Conservation (phyloP, 129 eudicot genomes). For the Daucus carota region DNA sequence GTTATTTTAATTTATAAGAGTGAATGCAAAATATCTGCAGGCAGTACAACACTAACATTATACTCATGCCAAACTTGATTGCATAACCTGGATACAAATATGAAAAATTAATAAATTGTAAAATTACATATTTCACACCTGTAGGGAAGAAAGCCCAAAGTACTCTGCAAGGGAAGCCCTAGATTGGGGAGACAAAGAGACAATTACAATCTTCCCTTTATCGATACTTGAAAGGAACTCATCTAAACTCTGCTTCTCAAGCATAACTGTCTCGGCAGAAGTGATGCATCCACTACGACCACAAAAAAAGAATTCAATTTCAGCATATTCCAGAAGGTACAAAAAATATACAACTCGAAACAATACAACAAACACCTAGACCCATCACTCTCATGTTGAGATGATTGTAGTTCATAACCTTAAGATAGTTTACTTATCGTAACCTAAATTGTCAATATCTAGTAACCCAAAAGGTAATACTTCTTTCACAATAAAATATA, state of each 20-base stretch:
- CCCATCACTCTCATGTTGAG: neutral
- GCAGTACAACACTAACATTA: neutral
- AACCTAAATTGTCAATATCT: neutral
- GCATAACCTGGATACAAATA: neutral
- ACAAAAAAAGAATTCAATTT: slow-evolving; percentile 12
- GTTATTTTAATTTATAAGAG: neutral
- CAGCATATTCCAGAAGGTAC: neutral
- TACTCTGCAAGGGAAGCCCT: slow-evolving; percentile 88
- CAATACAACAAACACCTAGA: neutral
- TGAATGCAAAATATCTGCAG: neutral
- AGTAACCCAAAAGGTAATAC: neutral
- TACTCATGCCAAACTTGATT: neutral
- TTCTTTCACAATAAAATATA: neutral
- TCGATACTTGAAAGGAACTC: slow-evolving; percentile 74
- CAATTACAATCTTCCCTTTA: slow-evolving; percentile 62
- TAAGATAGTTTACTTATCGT: neutral
- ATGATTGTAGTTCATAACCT: neutral
- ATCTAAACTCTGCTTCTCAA: slow-evolving; percentile 91
- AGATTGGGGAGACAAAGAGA: slow-evolving; percentile 91
- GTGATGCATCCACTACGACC: slow-evolving; percentile 84
- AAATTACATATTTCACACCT: slow-evolving; percentile 30
- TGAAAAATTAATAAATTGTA: neutral
- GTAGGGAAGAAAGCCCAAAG: slow-evolving; percentile 68
- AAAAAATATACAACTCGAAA: neutral
- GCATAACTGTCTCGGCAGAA: slow-evolving; percentile 96